Evolutionary conservation across 2,329 filamentous ascomycete species (phyloP).

Genomic region (Venturia asperata): DNA sequence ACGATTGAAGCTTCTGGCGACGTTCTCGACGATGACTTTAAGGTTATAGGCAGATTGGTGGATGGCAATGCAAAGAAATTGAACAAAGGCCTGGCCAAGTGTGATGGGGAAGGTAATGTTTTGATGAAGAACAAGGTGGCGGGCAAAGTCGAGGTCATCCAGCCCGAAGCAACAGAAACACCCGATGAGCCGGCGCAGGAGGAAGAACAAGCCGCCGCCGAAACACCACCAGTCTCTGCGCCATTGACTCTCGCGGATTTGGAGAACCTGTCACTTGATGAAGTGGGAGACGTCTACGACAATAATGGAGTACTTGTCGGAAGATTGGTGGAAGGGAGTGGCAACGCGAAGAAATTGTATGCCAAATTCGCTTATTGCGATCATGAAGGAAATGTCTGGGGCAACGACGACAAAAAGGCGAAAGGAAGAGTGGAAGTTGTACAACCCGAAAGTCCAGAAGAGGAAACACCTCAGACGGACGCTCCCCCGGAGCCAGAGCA

Average conservation of each 20-base stretch:
- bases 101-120: conserved; percentile 44
- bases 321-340: conserved; percentile 44
- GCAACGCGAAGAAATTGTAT: conserved; percentile 44
- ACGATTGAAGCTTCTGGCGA: conserved; percentile 55
- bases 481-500: neutral
- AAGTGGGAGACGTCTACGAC: conserved; percentile 44
- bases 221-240: conserved; percentile 29
- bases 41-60: conserved; percentile 7
- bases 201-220: conserved; percentile 23
- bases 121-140: conserved; percentile 29
- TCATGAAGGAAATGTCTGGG: conserved; percentile 54
- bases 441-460: conserved; percentile 3
- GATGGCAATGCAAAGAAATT: conserved; percentile 27
- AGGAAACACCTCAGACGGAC: neutral
- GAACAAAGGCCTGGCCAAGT: conserved; percentile 45
- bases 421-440: conserved; percentile 5
- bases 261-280: conserved; percentile 44
- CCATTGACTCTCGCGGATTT: conserved; percentile 39
- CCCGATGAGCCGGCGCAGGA: neutral
- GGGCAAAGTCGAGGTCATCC: conserved; percentile 11
- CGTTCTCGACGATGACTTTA: conserved; percentile 40
- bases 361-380: conserved; percentile 43
- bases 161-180: neutral
- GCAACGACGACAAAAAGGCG: conserved; percentile 43
- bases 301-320: conserved; percentile 41